phyloP scores from a whole-genome alignment of 768 basidiomycete species.

The Suillus tomentosus region DNA sequence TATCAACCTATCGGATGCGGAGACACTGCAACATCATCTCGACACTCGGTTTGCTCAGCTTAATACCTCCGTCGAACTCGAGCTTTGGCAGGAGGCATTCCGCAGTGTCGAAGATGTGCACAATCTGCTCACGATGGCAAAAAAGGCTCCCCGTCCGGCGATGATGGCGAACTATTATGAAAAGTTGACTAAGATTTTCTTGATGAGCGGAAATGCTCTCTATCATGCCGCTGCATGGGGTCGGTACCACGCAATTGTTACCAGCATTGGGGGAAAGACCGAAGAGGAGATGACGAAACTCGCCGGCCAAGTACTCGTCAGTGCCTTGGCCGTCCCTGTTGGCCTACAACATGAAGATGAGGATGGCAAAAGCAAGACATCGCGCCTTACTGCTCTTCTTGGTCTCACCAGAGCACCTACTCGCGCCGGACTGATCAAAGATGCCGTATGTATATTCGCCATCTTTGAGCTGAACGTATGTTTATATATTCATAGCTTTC shows the following conservation, averaged over 20 bases:
- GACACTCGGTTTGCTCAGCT: constrained; percentile 97
- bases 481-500: constrained; percentile 54
- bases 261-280: constrained; percentile 69
- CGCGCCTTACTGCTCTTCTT: constrained; percentile 82
- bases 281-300: constrained; percentile 80
- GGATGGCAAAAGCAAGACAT: constrained; percentile 63
- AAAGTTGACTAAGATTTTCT: constrained; percentile 94
- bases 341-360: constrained; percentile 56
- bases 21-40: constrained; percentile 92
- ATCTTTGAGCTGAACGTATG: constrained; percentile 17
- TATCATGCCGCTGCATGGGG: constrained; percentile 98
- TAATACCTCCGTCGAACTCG: constrained; percentile 94
- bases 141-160: constrained; percentile 86
- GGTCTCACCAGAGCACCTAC: constrained; percentile 85
- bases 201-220: constrained; percentile 91
- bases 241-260: constrained; percentile 74
- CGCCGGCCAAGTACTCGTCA: constrained; percentile 89
- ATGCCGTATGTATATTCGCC: constrained; percentile 56
- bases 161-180: constrained; percentile 99
- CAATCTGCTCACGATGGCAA: constrained; percentile 89
- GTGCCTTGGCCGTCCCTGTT: constrained; percentile 91
- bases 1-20: constrained; percentile 94
- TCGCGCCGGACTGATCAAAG: constrained; percentile 79
- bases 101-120: constrained; percentile 98
- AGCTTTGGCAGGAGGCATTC: constrained; percentile 99